Base-by-base conservation (phyloP, 2,329 filamentous ascomycete species). In the Biscogniauxia mediterranea region DNA sequence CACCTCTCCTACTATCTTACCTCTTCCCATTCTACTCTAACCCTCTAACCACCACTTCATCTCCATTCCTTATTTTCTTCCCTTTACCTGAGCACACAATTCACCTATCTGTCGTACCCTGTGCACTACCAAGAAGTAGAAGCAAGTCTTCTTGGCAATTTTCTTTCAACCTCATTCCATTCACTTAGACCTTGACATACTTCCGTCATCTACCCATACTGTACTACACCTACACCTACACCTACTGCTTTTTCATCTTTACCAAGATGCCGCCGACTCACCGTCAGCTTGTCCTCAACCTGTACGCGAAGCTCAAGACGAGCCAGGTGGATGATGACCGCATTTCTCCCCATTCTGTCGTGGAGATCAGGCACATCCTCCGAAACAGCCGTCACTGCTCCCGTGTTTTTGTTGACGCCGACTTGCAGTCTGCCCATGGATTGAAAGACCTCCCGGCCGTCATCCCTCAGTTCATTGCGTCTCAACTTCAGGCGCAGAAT, bases 401-500 rank as follows among this genome's bases (percentile, higher is more conserved):
- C 38, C 67, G 64, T 13, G 52, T 66, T 28, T 57, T 57, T 20
- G 32, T 66, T 23, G 25, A 64, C 17, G 13, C 15, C 49, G 52
- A 58, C 26, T 15, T 20, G 9, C 21, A 56, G 17, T 13, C 42
- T 32, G 2, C n/a, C 5, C 13, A 56, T 9, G 38, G 51, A 19
- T 49, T 52, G 20, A 52, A 50, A 25, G n/a, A 54, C 59, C 21
- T 42, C 65, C 54, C 67, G 64, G 7, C 3, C 7, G 28, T 5
- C 59, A 62, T 69, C 55, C 74, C 77, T 7, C 69, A 71, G 23
- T 79, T 79, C 61, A 71, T 80, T 20, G 58, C 72, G 38, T 78
- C 77, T 42, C 79, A 81, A 62, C 70, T 79, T 26, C 69, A 78
- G 59, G 74, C 75, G 1, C 75, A 80, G 64, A 70, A 68, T 52